Conservation (phyloP, 306 rosid genomes). For the Lathyrus aphaca region DNA sequence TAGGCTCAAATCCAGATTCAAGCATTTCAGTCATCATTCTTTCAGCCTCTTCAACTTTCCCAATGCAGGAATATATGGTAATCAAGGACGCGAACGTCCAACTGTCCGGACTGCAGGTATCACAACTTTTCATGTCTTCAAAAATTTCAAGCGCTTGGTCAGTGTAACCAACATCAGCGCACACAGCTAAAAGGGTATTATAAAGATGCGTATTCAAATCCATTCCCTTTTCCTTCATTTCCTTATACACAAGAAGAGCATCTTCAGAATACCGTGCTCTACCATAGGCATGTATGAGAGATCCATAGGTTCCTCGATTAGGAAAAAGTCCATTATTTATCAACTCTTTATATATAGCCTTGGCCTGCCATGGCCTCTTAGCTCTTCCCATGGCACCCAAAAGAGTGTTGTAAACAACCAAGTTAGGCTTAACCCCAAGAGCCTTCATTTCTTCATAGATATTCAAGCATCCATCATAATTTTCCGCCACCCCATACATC, state of each 20-base stretch:
- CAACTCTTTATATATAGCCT: conserved; percentile 79
- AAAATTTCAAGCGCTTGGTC: conserved; percentile 73
- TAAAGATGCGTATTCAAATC: conserved; percentile 66
- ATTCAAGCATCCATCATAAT: conserved; percentile 85
- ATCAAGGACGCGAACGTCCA: conserved; percentile 95
- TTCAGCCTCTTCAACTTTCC: conserved; percentile 81
- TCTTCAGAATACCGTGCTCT: conserved; percentile 74
- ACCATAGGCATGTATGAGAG: conserved; percentile 80
- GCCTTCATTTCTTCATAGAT: conserved; percentile 93
- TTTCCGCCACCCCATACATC: conserved; percentile 70
- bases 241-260: conserved; percentile 71
- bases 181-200: conserved; percentile 78
- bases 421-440: conserved; percentile 67
- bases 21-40: conserved; percentile 69
- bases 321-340: conserved; percentile 62
- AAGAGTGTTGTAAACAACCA: conserved; percentile 71
- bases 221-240: conserved; percentile 86
- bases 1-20: conserved; percentile 83
- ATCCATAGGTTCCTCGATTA: conserved; percentile 64
- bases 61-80: conserved; percentile 80
- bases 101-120: conserved; percentile 69
- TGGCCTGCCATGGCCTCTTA: conserved; percentile 93
- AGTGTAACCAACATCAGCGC: conserved; percentile 81
- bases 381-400: conserved; percentile 97
- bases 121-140: conserved; percentile 69